Evolutionary conservation across 805 yeast genomes (phyloP), one percentile per base, ranked within the genome.

Genomic region (Candida mattraensis): DNA sequence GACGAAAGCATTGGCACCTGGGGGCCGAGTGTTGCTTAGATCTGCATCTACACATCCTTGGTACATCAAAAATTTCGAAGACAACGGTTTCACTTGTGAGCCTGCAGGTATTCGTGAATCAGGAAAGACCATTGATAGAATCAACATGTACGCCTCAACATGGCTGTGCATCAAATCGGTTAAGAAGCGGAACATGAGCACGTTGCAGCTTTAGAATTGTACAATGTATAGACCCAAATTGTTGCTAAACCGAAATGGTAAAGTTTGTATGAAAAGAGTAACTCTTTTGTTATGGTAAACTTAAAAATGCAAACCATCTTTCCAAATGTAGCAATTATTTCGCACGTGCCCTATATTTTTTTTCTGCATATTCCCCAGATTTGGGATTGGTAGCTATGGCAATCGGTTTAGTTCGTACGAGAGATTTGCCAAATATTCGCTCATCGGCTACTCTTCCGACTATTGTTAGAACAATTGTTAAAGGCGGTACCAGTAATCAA

Each of bases 131-230:
- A 85, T 85, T 56, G 94, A 85, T 58, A 70, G 94, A 46, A 83
- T 79, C 45, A 85, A 86, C 61, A 85, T 85, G 94, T 85, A 85
- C 56, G 93, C 94, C 3, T 82, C 91, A 3, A 84, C 94, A 2
- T 85, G 94, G 94, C 76, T 86, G 13, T 82, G 89, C 58, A 78
- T 81, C 18, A 83, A 83, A 55, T 29, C 42, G 13, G 36, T 40
- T 4, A 53, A 48, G 20, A 52, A 60, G 28, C 66, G 78, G 42
- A 65, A 73, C 36, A 73, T 74, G 70, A 74, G 80, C 57, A 62
- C 67, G 31, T 64, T 74, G 43, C 45, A 56, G 38, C 33, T 58
- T 23, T 56, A 31, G 20, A 17, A 24, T 8, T 16, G 14, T 7
- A 10, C 19, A 17, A 19, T 16, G 22, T 22, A 27, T 20, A 34